phyloP scores from a whole-genome alignment of 768 basidiomycete genomes.

The Brasilioporus rufonigricans region DNA sequence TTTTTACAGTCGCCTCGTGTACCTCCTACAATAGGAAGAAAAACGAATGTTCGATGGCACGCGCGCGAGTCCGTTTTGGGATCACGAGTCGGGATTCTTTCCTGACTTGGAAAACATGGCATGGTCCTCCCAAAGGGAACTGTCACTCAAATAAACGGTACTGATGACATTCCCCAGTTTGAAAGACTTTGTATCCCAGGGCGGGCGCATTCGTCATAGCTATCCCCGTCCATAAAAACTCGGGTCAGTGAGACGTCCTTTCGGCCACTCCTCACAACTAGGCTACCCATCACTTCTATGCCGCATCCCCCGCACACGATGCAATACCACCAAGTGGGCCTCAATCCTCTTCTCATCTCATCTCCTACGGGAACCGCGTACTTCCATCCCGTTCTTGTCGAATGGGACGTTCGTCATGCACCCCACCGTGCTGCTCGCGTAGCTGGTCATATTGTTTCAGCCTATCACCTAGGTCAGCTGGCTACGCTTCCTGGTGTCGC shows the following conservation, averaged over 20 bases:
- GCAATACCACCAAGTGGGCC: conserved; percentile 11
- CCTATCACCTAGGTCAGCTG: conserved; percentile 34
- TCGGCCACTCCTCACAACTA: neutral
- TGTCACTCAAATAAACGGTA: conserved; percentile 6
- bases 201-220: neutral
- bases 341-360: conserved; percentile 20
- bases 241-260: neutral
- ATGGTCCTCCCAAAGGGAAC: conserved; percentile 19
- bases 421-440: conserved; percentile 31
- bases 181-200: neutral
- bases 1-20: neutral
- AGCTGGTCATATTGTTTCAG: conserved; percentile 1
- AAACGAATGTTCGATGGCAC: conserved; percentile 7
- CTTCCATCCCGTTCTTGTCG: conserved; percentile 24
- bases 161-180: neutral
- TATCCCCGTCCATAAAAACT: conserved; percentile 16
- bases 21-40: neutral
- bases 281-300: neutral
- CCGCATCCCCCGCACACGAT: conserved; percentile 9
- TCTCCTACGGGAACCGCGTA: conserved; percentile 10
- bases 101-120: neutral
- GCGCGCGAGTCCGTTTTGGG: conserved; percentile 9
- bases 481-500: conserved; percentile 44
- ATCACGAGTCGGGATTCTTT: neutral
- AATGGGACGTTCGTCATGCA: conserved; percentile 52